Base-by-base conservation (phyloP, 805 yeast genomes). In the Vanderwaltozyma yarrowii region DNA sequence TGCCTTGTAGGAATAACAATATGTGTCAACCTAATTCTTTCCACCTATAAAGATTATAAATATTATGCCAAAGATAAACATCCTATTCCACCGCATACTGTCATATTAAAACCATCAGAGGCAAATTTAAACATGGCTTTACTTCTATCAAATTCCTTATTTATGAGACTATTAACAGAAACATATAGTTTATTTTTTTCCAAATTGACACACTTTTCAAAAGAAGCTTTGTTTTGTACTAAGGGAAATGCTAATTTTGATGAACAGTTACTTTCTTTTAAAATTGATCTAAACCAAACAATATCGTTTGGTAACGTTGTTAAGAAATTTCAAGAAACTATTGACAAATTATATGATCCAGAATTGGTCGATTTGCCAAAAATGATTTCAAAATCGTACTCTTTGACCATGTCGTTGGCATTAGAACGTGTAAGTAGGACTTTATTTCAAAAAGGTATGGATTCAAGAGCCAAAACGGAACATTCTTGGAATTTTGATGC, bases 361-460 rank as follows among this genome's bases (percentile, higher is more conserved):
- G 15, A 35, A 20, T 36, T 38, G 18, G 30, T 28, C 0, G 38
- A 36, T 6, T 24, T 50, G 16, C 41, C 41, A n/a, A 30, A 38
- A 12, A 29, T 42, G 5, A 38, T 49, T 12, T 30, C 42, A 10
- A 39, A 43, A 3, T 51, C 53, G 15, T 49, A 44, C 23, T 45
- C 43, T 4, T 33, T 51, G 17, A 40, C 41, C 13, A 37, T 54
- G 10, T 35, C 51, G 4, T 27, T 52, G 14, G 56, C 51, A 2
- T 30, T 54, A 9, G 54, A 54, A 37, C 40, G 46, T 13, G 45
- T 50, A 6, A 52, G 52, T 25, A 45, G 52, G 29, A 42, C 40
- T 4, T 40, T 54, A 8, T 51, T 54, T 23, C 38, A 42, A 13
- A 49, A 45, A 32, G 58, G 50, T 13, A 31, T 45, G 10, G 42